These are phyloP conservation scores for Cryptococcus floricola DNA, from an alignment of 1,284 basidiomycete genomes.

Conservation along the genomic window DNA sequence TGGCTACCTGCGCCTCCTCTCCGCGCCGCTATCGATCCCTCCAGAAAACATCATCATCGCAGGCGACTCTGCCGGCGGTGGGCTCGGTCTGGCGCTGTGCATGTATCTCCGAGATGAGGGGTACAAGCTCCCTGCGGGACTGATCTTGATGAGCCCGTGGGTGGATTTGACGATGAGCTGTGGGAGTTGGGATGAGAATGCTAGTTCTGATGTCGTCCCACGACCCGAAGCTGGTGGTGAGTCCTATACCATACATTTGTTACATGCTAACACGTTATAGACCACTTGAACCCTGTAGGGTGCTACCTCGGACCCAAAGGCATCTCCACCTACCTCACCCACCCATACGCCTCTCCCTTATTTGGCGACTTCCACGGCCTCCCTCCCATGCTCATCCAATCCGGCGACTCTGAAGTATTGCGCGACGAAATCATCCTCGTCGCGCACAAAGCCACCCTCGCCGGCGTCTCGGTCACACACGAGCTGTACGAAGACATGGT, in stretches of 20 bases:
- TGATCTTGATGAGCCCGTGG: conserved; percentile 89
- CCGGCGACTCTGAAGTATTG: conserved; percentile 89
- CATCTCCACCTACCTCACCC: conserved; percentile 78
- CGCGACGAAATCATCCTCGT: conserved; percentile 89
- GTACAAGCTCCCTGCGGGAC: conserved; percentile 74
- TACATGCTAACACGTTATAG: conserved; percentile 36
- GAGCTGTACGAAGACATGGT: conserved; percentile 91
- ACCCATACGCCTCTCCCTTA: conserved; percentile 94
- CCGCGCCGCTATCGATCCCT: conserved; percentile 79
- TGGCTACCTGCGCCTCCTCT: conserved; percentile 79
- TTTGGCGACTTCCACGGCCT: conserved; percentile 85
- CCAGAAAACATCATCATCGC: conserved; percentile 82
- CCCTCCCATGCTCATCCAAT: conserved; percentile 88
- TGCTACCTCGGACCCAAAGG: conserved; percentile 83
- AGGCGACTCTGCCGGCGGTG: conserved; percentile 93
- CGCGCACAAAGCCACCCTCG: conserved; percentile 85
- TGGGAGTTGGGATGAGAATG: conserved; percentile 94
- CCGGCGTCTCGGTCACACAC: conserved; percentile 83
- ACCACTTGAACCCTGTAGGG: conserved; percentile 87
- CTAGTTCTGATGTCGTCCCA: conserved; percentile 74
- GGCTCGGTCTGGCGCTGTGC: conserved; percentile 74
- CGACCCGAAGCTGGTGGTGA: conserved; percentile 60
- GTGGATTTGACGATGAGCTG: conserved; percentile 94
- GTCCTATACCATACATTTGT: conserved; percentile 1
- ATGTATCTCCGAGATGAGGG: conserved; percentile 86